Conservation (phyloP, 2,329 filamentous ascomycete genomes). For the Cordyceps cicadae region DNA sequence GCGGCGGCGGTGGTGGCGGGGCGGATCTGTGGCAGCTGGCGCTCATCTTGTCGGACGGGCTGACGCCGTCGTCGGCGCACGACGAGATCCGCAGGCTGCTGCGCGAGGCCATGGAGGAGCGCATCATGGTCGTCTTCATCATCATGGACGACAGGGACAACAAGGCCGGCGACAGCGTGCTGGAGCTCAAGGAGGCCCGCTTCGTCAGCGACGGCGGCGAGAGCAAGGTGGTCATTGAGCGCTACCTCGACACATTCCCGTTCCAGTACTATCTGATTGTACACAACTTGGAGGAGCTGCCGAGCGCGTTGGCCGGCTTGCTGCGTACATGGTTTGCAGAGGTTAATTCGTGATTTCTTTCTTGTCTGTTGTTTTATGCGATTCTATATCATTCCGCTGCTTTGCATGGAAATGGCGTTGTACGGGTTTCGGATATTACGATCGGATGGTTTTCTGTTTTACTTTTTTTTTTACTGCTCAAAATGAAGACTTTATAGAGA, state of each 20-base stretch:
- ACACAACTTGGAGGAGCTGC: constrained; percentile 82
- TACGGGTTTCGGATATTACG: background rate
- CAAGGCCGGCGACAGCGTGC: constrained; percentile 55
- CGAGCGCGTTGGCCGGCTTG: constrained; percentile 75
- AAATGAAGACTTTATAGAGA: background rate
- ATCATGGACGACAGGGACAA: constrained; percentile 66
- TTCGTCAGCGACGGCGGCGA: constrained; percentile 62
- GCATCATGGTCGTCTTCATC: constrained; percentile 97
- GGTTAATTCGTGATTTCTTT: constrained; percentile 37
- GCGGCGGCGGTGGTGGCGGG: constrained; percentile 19
- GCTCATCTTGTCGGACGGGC: constrained; percentile 85
- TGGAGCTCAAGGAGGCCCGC: constrained; percentile 80
- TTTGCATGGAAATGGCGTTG: constrained; percentile 10
- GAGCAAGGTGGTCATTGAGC: constrained; percentile 69
- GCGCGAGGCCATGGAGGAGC: constrained; percentile 79
- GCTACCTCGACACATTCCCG: constrained; percentile 91
- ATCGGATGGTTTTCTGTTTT: background rate
- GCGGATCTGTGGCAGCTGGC: constrained; percentile 90
- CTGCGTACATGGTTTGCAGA: constrained; percentile 93
- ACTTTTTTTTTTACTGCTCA: background rate
- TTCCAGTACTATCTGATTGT: constrained; percentile 97
- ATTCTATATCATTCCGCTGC: background rate
- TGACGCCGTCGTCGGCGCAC: constrained; percentile 76
- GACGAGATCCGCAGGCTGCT: constrained; percentile 74
- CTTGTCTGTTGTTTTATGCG: constrained; percentile 14